Percentiles rank a stretch among this genome's conserved stretches.
phyloP scores from a whole-genome alignment of 768 basidiomycete genomes.

The Thelephora aurantiotincta region DNA sequence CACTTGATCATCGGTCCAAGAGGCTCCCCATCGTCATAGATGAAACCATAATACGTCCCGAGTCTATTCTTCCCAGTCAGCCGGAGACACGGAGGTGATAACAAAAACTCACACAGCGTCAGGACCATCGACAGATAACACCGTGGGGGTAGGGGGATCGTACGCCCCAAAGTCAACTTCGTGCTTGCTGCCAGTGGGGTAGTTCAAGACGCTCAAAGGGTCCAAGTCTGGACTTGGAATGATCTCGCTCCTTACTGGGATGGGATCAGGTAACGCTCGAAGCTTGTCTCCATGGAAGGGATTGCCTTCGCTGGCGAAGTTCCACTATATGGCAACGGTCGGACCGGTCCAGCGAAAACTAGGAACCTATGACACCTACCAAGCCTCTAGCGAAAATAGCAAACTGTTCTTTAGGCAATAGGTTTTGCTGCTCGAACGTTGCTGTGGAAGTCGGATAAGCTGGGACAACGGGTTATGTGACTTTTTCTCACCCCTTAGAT shows the following conservation, averaged over 20 bases:
- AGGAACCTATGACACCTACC: constrained; percentile 7
- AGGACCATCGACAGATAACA: constrained; percentile 1
- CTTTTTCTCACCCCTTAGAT: constrained; percentile 15
- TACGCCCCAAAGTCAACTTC: constrained; percentile 11
- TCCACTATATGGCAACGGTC: constrained; percentile 5
- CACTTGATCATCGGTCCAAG: constrained; percentile 6
- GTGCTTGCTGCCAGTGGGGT: constrained; percentile 9
- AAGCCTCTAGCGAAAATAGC: constrained; percentile 15
- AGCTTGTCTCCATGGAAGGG: constrained; percentile 2
- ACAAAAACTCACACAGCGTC: constrained; percentile 1
- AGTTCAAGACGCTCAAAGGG: constrained; percentile 10
- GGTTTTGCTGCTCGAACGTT: constrained; percentile 15
- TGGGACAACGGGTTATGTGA: background rate
- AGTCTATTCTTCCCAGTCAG: constrained; percentile 7
- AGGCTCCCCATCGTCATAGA: constrained; percentile 1
- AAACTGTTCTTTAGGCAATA: constrained; percentile 13
- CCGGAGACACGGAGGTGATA: too few species aligned
- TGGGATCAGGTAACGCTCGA: constrained; percentile 1
- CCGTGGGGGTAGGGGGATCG: background rate
- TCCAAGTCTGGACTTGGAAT: constrained; percentile 9
- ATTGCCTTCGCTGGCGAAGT: constrained; percentile 3
- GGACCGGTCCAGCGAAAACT: background rate
- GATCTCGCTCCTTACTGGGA: constrained; percentile 11
- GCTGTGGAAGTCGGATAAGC: constrained; percentile 5
- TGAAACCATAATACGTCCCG: constrained; percentile 14